Evolutionary conservation across 2,329 filamentous ascomycete genomes (phyloP), one percentile per base, ranked within the genome.

Genomic region (Cladophialophora yegresii): DNA sequence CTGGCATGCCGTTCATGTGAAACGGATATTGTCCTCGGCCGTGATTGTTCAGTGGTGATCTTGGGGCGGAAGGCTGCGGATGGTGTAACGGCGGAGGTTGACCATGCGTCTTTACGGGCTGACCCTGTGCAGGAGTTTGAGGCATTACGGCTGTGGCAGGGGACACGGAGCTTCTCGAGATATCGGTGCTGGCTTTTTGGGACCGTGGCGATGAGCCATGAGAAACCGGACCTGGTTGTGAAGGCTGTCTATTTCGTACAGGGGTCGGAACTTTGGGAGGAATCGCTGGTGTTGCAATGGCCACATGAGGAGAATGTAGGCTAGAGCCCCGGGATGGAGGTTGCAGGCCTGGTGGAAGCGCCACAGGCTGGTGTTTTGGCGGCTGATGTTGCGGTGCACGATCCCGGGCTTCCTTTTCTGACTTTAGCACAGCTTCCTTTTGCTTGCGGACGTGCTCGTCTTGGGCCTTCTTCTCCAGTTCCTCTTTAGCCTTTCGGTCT

Each of bases 261-360:
- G 92, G 91, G 12, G 91, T 93, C 4, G 92, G 87, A 22, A 88
- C 88, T 75, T 96, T 96, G 12, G 92, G 88, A n/a, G 92, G 89
- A 54, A 96, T 79, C 28, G 87, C 88, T 7, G 95, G 93, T 36
- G 91, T 95, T 9, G 90, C 89, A 66, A 91, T 83, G 30, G 89
- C 81, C 57, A 93, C 85, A 74, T 92, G 91, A 7, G 93, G 93
- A 16, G 93, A 97, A 54, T 87, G 86, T 68, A 89, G 83, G 64
- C 78, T 79, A 8, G 69, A 51, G 16, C 79, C 78, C 23, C 80
- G 83, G 62, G 85, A 82, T 70, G 85, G 81, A 45, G 82, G 77
- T 54, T 81, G 79, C 58, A 86, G 73, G 55, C 81, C 82, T 50
- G 83, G 79, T 40, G 84, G 82, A 47, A 86, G 68, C 58, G 73